Conservation (phyloP, 2,329 filamentous ascomycete genomes). For the Xylaria polymorpha region DNA sequence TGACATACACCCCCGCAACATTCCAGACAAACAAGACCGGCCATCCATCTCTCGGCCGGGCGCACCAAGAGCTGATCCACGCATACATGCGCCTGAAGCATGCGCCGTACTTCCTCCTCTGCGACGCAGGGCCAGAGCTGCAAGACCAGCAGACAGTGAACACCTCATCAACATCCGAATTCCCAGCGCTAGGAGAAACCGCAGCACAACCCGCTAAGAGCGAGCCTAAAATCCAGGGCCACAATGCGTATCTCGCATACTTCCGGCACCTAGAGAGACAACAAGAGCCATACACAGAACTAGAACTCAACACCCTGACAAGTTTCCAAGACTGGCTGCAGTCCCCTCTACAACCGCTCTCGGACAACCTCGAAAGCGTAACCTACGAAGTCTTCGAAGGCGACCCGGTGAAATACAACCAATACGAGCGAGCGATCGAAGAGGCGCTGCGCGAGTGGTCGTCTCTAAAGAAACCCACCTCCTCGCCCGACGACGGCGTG, state of each 20-base stretch:
- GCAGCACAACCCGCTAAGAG: slow-evolving; percentile 55
- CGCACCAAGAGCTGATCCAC: slow-evolving; percentile 71
- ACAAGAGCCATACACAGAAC: slow-evolving; percentile 70
- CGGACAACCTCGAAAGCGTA: slow-evolving; percentile 95
- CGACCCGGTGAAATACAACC: slow-evolving; percentile 96
- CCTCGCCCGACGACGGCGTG: slow-evolving; percentile 75
- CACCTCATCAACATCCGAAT: slow-evolving; percentile 62
- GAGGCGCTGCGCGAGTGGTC: slow-evolving; percentile 86
- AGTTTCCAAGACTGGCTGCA: slow-evolving; percentile 93
- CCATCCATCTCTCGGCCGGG: slow-evolving; percentile 69
- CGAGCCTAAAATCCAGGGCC: slow-evolving; percentile 55
- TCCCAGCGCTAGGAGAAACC: slow-evolving; percentile 77
- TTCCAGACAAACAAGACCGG: slow-evolving; percentile 72
- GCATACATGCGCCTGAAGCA: slow-evolving; percentile 73
- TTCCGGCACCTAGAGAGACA: slow-evolving; percentile 85
- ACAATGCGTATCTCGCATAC: slow-evolving; percentile 75
- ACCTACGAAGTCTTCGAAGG: slow-evolving; percentile 99
- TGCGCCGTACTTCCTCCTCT: slow-evolving; percentile 72
- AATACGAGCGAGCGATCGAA: slow-evolving; percentile 88
- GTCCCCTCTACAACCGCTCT: slow-evolving; percentile 91
- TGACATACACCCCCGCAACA: slow-evolving; percentile 64
- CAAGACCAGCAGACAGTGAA: slow-evolving; percentile 51
- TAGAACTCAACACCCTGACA: slow-evolving; percentile 64
- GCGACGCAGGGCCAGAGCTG: slow-evolving; percentile 66
- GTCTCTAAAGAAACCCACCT: slow-evolving; percentile 76